Evolutionary conservation across 75 land plant species (phyloP).

Genomic region (Larix kaempferi): DNA sequence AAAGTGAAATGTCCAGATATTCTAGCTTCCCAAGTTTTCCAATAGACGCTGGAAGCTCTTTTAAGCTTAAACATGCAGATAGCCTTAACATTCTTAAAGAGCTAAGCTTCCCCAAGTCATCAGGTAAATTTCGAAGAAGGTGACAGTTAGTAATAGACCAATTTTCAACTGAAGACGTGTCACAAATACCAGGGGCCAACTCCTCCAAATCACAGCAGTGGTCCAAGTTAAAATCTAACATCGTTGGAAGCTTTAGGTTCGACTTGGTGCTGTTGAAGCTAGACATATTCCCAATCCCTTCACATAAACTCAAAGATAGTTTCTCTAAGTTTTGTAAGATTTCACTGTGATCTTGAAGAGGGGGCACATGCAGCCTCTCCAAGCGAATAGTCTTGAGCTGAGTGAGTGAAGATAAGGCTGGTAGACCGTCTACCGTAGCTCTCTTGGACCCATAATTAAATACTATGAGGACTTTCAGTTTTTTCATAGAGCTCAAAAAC

Average conservation of each 20-base stretch:
- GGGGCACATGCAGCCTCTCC: conserved; percentile 38
- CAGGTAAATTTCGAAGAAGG: conserved; percentile 35
- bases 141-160: conserved; percentile 53
- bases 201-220: conserved; percentile 40
- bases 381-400: conserved; percentile 52
- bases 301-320: conserved; percentile 47
- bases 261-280: conserved; percentile 12
- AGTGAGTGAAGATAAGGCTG: conserved; percentile 25
- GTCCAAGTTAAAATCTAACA: conserved; percentile 47
- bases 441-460: conserved; percentile 27
- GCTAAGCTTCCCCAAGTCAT: conserved; percentile 29
- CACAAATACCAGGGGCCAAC: conserved; percentile 38
- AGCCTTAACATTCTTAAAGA: conserved; percentile 42
- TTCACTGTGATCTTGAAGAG: conserved; percentile 8
- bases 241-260: conserved; percentile 27
- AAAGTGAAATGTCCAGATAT: conserved; percentile 58
- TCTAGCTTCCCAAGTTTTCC: conserved; percentile 26
- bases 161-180: conserved; percentile 20
- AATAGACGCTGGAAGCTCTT: conserved; percentile 37
- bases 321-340: conserved; percentile 28
- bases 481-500: conserved; percentile 42
- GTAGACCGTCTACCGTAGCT: conserved; percentile 28
- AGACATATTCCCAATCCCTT: conserved; percentile 15
- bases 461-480: conserved; percentile 39
- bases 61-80: conserved; percentile 40